These are phyloP conservation scores for Cyberlindnera sargentensis DNA, from an alignment of 805 yeast genomes.

Conservation along the genomic window DNA sequence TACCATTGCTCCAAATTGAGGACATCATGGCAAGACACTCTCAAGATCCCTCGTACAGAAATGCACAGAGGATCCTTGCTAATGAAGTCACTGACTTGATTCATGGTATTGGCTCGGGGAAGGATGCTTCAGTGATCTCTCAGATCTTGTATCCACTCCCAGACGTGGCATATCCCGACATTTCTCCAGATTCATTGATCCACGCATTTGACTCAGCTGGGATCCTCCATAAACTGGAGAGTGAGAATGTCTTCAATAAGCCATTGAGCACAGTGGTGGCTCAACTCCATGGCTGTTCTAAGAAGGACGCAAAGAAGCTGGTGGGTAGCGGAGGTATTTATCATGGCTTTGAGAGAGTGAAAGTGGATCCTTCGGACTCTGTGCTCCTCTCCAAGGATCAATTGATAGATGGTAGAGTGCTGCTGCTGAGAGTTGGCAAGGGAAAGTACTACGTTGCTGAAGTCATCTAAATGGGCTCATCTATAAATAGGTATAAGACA, in stretches of 20 bases:
- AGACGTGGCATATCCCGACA: conserved; percentile 40
- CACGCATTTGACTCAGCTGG: conserved; percentile 53
- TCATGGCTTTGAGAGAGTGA: conserved; percentile 51
- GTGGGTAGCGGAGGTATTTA: conserved; percentile 69
- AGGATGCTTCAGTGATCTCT: conserved; percentile 59
- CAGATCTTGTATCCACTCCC: conserved; percentile 58
- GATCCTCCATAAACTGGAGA: conserved; percentile 35
- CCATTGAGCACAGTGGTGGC: conserved; percentile 49
- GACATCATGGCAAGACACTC: conserved; percentile 45
- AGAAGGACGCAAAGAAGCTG: conserved; percentile 52
- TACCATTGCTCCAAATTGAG: conserved; percentile 58
- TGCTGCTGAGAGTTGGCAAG: conserved; percentile 73
- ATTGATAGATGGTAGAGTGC: conserved; percentile 50
- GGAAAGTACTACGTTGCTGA: conserved; percentile 54
- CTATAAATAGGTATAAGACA: not conserved
- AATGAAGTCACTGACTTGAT: conserved; percentile 79
- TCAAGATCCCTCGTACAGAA: conserved; percentile 51
- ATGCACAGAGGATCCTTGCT: conserved; percentile 76
- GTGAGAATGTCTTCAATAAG: conserved; percentile 29
- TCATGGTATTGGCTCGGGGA: conserved; percentile 76
- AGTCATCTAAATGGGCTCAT: conserved; percentile 4
- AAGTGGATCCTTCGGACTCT: conserved; percentile 44
- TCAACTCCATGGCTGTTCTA: conserved; percentile 39
- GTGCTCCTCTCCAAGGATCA: conserved; percentile 42
- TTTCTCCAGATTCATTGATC: conserved; percentile 42